Conservation (phyloP, 805 yeast genomes). For the Candida easanensis region DNA sequence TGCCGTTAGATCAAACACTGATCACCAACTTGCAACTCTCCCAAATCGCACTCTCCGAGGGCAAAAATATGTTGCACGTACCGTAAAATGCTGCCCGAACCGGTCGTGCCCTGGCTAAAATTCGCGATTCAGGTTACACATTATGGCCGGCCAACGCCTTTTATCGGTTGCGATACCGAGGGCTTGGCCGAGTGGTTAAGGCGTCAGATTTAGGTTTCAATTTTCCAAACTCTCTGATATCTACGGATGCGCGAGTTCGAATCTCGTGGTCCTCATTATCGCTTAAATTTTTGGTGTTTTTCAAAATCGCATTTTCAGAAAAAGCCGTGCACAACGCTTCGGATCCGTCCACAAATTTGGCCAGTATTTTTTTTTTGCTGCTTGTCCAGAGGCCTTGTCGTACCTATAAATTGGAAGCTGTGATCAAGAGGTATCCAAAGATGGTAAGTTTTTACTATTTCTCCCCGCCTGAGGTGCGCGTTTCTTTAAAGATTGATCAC, state of each 20-base stretch:
- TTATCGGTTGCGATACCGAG: slow-evolving; percentile 22
- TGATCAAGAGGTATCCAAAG: not conserved
- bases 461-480: no score
- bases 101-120: not conserved
- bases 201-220: slow-evolving; percentile 42
- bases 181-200: slow-evolving; percentile 44
- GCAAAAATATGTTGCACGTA: not conserved
- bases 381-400: no score
- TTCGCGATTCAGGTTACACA: not conserved
- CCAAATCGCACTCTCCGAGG: no score
- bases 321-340: not conserved
- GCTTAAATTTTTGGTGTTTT: slow-evolving; percentile 1
- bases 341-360: no score
- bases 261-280: slow-evolving; percentile 38
- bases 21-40: no score
- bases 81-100: not conserved
- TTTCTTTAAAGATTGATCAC: no score
- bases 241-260: slow-evolving; percentile 45
- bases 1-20: no score
- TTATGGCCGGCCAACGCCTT: not conserved
- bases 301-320: not conserved
- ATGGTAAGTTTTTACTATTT: not conserved
- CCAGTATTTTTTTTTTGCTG: not conserved
- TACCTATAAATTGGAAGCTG: no score
- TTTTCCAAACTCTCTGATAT: slow-evolving; percentile 32